Evolutionary conservation across 352 stramenopile genomes (phyloP).

Genomic region (Thraustochytrium aureum): DNA sequence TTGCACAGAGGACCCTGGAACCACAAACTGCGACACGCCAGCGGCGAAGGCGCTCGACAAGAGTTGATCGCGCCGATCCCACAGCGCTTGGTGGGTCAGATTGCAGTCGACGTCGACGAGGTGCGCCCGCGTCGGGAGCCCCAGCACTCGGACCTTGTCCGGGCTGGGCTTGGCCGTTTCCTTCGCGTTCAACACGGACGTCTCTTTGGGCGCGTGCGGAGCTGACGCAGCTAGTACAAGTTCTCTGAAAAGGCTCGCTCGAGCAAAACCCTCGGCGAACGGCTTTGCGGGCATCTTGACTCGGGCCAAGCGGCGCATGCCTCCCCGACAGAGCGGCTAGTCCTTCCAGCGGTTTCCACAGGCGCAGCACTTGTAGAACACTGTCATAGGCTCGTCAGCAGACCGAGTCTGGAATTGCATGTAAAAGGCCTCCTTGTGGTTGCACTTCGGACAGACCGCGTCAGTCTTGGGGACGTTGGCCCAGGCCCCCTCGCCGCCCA

Average conservation of each 20-base stretch:
- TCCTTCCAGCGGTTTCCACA: constrained; percentile 56
- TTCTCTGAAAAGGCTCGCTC: too few species aligned
- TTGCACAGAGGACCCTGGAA: not conserved
- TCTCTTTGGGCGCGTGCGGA: not conserved
- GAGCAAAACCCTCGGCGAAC: too few species aligned
- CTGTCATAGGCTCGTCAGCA: constrained; percentile 97
- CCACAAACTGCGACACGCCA: constrained; percentile 4
- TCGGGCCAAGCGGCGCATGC: too few species aligned
- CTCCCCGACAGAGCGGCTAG: too few species aligned
- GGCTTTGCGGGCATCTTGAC: too few species aligned
- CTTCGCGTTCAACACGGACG: not conserved
- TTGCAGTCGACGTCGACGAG: constrained; percentile 57
- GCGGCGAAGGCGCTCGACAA: constrained; percentile 7
- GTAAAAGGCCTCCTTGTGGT: constrained; percentile 97
- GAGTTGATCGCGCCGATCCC: constrained; percentile 8
- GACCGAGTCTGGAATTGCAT: constrained; percentile 99
- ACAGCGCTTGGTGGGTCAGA: constrained; percentile 41
- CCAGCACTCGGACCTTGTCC: too few species aligned
- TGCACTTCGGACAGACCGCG: constrained; percentile 91
- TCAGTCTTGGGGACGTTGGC: constrained; percentile 85
- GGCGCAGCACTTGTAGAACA: constrained; percentile 88
- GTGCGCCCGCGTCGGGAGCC: too few species aligned
- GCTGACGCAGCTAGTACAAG: too few species aligned
- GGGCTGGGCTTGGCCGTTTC: too few species aligned
- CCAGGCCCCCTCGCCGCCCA: constrained; percentile 82